These are phyloP conservation scores for Mycena galopus DNA, from an alignment of 768 basidiomycete genomes.

Conservation along the genomic window DNA sequence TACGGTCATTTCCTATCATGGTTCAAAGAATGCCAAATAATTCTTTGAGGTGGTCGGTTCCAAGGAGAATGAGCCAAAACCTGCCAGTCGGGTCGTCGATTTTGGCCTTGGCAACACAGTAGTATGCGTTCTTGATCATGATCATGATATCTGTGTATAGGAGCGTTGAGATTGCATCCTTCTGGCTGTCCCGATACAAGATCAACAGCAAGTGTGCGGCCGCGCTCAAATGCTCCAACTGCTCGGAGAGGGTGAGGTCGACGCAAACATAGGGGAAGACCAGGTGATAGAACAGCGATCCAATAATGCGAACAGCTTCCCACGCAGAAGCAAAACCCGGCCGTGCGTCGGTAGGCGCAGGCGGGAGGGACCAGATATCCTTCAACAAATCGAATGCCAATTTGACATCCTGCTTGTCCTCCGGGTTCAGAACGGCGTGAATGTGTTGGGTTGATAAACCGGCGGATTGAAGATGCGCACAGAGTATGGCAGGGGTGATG, in stretches of 20 bases:
- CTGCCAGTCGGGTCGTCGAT: not conserved
- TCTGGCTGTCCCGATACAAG: not conserved
- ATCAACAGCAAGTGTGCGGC: not conserved
- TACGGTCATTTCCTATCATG: conserved; percentile 51
- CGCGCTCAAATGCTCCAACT: not conserved
- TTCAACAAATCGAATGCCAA: not conserved
- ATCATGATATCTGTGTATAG: not conserved
- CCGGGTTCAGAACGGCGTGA: not conserved
- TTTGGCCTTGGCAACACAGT: not conserved
- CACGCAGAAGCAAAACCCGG: not conserved
- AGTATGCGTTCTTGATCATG: not conserved
- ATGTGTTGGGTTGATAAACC: not conserved
- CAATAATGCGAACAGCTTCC: not conserved
- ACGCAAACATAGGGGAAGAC: not conserved
- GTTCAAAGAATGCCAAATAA: conserved; percentile 52
- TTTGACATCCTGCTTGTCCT: not conserved
- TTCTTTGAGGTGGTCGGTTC: conserved; percentile 30
- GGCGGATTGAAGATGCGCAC: not conserved
- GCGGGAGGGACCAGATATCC: not conserved
- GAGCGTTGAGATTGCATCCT: not conserved
- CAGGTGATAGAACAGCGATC: not conserved
- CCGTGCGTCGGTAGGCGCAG: not conserved
- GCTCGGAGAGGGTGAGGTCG: not conserved
- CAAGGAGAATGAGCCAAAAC: not conserved
- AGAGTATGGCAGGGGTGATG: not conserved